These are phyloP conservation scores for Solanum piurae DNA, from an alignment of 257 asterid species.

Conservation along the genomic window DNA sequence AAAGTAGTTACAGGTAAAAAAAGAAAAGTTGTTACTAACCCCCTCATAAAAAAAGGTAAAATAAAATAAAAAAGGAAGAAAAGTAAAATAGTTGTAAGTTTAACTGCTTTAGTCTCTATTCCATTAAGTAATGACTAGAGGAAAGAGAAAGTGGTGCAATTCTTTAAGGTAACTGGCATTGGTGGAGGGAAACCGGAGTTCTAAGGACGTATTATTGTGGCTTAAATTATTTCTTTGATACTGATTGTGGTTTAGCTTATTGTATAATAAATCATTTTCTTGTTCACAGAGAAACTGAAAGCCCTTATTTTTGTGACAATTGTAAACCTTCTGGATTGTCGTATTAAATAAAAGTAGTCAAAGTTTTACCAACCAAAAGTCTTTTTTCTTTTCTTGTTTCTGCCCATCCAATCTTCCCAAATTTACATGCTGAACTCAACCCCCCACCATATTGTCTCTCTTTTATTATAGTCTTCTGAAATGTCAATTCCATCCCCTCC, in stretches of 20 bases:
- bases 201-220: background rate
- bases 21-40: background rate
- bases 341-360: background rate
- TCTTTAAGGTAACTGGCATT: background rate
- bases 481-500: background rate
- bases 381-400: background rate
- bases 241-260: background rate
- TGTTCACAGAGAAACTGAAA: constrained; percentile 44
- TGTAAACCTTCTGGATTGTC: background rate
- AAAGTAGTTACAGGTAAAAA: background rate
- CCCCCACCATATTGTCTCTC: background rate
- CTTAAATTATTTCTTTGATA: background rate
- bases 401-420: background rate
- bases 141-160: background rate
- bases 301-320: background rate
- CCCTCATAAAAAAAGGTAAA: background rate
- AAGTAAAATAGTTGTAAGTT: background rate
- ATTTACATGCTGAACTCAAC: background rate
- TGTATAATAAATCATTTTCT: background rate
- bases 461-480: background rate
- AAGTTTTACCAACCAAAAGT: background rate
- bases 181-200: background rate
- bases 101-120: background rate
- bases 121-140: background rate
- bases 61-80: background rate